Conservation (phyloP, 768 basidiomycete genomes). For the Suillus lakei region DNA sequence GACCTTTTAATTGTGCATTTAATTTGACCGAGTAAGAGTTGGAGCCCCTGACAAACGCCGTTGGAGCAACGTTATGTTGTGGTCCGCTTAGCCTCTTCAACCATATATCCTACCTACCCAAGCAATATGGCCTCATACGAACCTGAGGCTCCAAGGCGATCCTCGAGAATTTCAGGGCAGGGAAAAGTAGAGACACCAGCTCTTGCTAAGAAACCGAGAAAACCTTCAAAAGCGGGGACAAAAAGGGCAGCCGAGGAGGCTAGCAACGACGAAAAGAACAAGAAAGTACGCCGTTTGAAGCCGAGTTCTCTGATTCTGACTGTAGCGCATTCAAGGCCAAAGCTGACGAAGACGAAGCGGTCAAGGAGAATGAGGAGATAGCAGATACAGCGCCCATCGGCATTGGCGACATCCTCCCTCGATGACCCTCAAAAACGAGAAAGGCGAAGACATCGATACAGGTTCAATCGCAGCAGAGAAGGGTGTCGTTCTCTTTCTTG, state of each 20-base stretch:
- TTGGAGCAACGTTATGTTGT: neutral
- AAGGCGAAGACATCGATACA: conserved; percentile 78
- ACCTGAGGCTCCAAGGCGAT: conserved; percentile 51
- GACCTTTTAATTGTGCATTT: neutral
- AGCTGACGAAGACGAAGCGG: conserved; percentile 29
- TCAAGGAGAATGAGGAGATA: conserved; percentile 15
- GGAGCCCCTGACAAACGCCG: neutral
- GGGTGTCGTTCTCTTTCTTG: conserved; percentile 81
- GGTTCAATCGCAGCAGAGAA: conserved; percentile 64
- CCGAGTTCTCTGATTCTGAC: conserved; percentile 11
- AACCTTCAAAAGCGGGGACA: conserved; percentile 32
- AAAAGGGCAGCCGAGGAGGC: conserved; percentile 37
- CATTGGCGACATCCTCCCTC: conserved; percentile 75
- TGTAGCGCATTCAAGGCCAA: conserved; percentile 19
- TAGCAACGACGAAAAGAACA: conserved; percentile 41
- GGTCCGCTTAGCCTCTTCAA: neutral
- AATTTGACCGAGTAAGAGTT: neutral
- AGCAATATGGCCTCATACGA: conserved; percentile 24
- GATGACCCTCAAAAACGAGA: conserved; percentile 82
- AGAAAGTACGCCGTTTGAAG: conserved; percentile 22
- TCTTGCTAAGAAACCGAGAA: conserved; percentile 28
- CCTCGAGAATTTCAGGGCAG: conserved; percentile 53
- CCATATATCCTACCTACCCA: neutral
- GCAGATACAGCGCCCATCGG: conserved; percentile 46
- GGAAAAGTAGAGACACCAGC: conserved; percentile 38